A percentile compares a stretch with the other conserved stretches of the same genome.
Evolutionary conservation across 225 moss, liverwort and hornwort genomes (phyloP).

Genomic region (Anthoceros angustus): DNA sequence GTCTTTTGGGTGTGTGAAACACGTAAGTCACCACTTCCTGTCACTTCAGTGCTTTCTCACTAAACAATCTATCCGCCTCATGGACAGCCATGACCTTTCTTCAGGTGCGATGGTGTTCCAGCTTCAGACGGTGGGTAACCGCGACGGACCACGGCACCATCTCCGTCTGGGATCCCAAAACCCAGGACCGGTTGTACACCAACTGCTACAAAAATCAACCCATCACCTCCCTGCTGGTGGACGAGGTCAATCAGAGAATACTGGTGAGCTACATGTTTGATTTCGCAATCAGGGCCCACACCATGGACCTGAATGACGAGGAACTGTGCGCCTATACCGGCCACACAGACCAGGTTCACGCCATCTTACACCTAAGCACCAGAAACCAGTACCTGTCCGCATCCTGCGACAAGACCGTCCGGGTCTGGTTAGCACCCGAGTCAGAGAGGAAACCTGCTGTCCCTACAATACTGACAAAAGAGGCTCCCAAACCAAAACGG

Average conservation of each 20-base stretch:
- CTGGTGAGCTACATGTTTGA: constrained; percentile 38
- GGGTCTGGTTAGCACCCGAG: constrained; percentile 51
- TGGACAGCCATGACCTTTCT: neutral
- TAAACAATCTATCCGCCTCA: neutral
- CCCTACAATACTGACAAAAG: constrained; percentile 19
- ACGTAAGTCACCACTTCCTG: neutral
- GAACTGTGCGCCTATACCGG: constrained; percentile 46
- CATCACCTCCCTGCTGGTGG: constrained; percentile 42
- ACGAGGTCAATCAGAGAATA: constrained; percentile 37
- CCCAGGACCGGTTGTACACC: constrained; percentile 17
- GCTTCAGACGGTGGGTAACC: constrained; percentile 45
- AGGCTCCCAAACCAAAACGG: constrained; percentile 11
- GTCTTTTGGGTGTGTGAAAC: neutral
- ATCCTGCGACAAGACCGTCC: constrained; percentile 53
- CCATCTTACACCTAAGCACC: constrained; percentile 41
- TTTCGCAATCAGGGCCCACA: constrained; percentile 30
- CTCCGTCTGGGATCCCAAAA: constrained; percentile 38
- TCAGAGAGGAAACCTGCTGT: constrained; percentile 16
- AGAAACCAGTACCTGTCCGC: constrained; percentile 55
- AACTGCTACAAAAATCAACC: constrained; percentile 31
- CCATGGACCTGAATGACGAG: constrained; percentile 13
- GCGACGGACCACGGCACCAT: constrained; percentile 35
- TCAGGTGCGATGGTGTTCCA: constrained; percentile 55
- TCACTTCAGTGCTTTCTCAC: neutral
- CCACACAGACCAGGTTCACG: constrained; percentile 51